phyloP scores from a whole-genome alignment of 2,329 filamentous ascomycete genomes.

The Aureobasidium lini region DNA sequence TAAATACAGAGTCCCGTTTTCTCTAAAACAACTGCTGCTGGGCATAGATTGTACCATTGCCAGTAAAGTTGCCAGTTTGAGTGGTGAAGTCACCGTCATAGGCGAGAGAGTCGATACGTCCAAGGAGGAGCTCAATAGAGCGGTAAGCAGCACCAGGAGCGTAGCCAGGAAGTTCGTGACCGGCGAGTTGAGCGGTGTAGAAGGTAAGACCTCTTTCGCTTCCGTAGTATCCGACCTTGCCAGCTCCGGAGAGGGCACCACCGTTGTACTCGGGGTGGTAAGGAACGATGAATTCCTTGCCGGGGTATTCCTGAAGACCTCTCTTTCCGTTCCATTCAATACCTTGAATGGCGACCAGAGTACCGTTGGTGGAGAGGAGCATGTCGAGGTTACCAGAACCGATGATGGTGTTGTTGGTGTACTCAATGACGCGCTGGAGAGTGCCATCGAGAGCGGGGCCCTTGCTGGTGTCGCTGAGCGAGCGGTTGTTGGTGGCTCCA shows the following conservation, averaged over 20 bases:
- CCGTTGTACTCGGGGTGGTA: constrained; percentile 17
- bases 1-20: neutral
- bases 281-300: constrained; percentile 21
- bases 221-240: constrained; percentile 20
- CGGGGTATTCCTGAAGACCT: constrained; percentile 22
- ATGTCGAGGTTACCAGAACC: constrained; percentile 25
- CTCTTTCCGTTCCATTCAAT: constrained; percentile 26
- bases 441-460: neutral
- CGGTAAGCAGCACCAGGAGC: constrained; percentile 52
- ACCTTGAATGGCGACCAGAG: constrained; percentile 24
- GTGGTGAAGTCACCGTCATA: constrained; percentile 30
- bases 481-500: constrained; percentile 15
- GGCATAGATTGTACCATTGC: constrained; percentile 11
- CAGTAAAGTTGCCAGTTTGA: constrained; percentile 25
- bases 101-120: constrained; percentile 53
- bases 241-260: constrained; percentile 17
- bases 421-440: constrained; percentile 23
- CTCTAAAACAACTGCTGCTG: neutral
- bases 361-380: constrained; percentile 24
- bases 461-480: neutral
- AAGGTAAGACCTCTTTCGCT: constrained; percentile 25
- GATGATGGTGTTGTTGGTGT: constrained; percentile 28
- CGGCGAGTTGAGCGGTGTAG: constrained; percentile 21
- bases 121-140: constrained; percentile 68
- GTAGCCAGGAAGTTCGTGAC: constrained; percentile 19